These are phyloP conservation scores for Helicostylum pulchrum DNA, from an alignment of 192 early-diverging fungal species.

Conservation along the genomic window DNA sequence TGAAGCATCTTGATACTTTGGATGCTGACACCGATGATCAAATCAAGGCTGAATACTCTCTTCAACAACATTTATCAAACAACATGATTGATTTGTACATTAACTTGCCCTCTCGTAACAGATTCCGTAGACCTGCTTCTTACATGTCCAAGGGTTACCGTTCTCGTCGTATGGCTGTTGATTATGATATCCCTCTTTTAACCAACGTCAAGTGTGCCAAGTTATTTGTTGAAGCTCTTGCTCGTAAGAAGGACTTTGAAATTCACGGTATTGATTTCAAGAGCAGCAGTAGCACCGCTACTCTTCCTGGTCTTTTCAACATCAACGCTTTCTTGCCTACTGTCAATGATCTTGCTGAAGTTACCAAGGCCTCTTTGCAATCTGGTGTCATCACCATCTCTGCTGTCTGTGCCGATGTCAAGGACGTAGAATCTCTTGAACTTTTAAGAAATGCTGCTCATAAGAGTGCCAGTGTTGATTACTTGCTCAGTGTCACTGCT, in stretches of 20 bases:
- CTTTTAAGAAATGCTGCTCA: conserved; percentile 52
- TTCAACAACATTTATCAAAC: conserved; percentile 93
- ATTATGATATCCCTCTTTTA: conserved; percentile 93
- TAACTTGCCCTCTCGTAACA: conserved; percentile 97
- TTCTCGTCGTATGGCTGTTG: conserved; percentile 96
- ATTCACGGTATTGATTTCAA: conserved; percentile 86
- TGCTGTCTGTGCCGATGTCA: conserved; percentile 51
- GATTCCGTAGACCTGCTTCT: conserved; percentile 90
- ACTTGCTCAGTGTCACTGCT: conserved; percentile 66
- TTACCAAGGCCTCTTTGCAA: conserved; percentile 70
- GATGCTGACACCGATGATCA: conserved; percentile 51
- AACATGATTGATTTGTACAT: conserved; percentile 98
- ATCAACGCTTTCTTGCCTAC: conserved; percentile 65
- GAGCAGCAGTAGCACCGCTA: conserved; percentile 77
- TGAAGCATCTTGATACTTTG: conserved; percentile 86
- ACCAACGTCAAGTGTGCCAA: conserved; percentile 99
- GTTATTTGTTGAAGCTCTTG: conserved; percentile 93
- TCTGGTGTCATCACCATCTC: conserved; percentile 85
- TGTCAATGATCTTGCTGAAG: conserved; percentile 53
- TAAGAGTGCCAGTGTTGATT: conserved; percentile 69
- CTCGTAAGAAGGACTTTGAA: conserved; percentile 64
- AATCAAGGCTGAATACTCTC: conserved; percentile 82
- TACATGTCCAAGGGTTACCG: conserved; percentile 95
- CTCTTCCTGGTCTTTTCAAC: conserved; percentile 87
- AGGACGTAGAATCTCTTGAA: conserved; percentile 40